These are phyloP conservation scores for Phyllosticta citribraziliensis DNA, from an alignment of 2,329 filamentous ascomycete species.

Conservation along the genomic window DNA sequence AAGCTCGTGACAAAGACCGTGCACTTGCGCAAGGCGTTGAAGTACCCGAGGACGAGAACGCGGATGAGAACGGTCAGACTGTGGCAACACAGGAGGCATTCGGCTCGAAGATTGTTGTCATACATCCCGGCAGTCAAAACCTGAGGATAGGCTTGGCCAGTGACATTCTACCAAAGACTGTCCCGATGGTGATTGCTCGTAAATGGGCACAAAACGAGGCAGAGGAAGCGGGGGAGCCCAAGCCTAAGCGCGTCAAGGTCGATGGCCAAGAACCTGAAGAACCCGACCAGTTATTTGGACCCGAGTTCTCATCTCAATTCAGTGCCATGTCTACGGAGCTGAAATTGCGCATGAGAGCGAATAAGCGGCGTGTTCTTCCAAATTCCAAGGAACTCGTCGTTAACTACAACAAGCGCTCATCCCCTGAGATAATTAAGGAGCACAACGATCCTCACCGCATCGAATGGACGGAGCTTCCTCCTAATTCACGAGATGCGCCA, in stretches of 20 bases:
- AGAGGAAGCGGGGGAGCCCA: constrained; percentile 72
- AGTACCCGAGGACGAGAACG: constrained; percentile 20
- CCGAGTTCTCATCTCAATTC: constrained; percentile 59
- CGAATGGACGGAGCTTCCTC: constrained; percentile 82
- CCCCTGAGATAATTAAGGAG: constrained; percentile 78
- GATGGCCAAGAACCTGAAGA: constrained; percentile 52
- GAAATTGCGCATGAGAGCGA: constrained; percentile 80
- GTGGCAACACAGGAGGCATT: constrained; percentile 43
- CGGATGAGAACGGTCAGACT: constrained; percentile 21
- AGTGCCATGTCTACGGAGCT: constrained; percentile 76
- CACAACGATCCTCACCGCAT: constrained; percentile 92
- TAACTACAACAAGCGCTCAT: constrained; percentile 81
- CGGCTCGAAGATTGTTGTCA: constrained; percentile 84
- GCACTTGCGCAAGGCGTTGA: constrained; percentile 56
- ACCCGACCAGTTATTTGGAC: constrained; percentile 74
- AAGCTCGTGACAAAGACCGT: constrained; percentile 78
- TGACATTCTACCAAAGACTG: constrained; percentile 85
- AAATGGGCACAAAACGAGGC: constrained; percentile 71
- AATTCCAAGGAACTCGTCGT: constrained; percentile 94
- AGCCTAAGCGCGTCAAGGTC: constrained; percentile 54
- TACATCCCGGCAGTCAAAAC: constrained; percentile 93
- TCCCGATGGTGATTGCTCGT: constrained; percentile 85
- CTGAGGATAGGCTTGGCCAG: constrained; percentile 90
- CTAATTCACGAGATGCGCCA: constrained; percentile 50
- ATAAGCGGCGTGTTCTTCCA: constrained; percentile 91